phyloP scores from a whole-genome alignment of 2,329 filamentous ascomycete species.

The Botrytis sinoallii region DNA sequence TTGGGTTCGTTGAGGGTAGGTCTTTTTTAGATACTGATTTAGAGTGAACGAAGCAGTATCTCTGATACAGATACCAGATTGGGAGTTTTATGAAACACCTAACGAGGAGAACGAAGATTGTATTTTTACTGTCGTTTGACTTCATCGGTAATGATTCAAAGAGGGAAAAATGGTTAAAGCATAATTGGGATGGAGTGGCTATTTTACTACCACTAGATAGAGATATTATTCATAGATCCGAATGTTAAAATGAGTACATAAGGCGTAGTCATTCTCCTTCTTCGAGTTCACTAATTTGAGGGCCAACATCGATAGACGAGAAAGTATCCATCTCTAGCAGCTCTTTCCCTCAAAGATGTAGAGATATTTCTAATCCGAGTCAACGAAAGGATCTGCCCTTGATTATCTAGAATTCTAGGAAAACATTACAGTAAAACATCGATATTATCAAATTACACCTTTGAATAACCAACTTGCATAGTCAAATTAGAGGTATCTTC shows the following conservation, averaged over 20 bases:
- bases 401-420: background rate
- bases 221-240: background rate
- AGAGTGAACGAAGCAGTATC: background rate
- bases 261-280: background rate
- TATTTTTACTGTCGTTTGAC: background rate
- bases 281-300: background rate
- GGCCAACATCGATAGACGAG: background rate
- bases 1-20: background rate
- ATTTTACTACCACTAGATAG: background rate
- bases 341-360: background rate
- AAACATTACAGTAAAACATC: background rate
- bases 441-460: background rate
- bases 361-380: background rate
- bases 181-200: background rate
- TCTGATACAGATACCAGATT: background rate
- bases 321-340: background rate
- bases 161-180: background rate
- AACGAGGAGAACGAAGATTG: background rate
- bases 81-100: background rate
- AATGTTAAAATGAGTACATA: background rate
- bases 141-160: background rate
- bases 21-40: background rate
- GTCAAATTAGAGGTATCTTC: background rate
- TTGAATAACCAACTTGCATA: background rate
- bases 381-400: background rate